Evolutionary conservation across 768 basidiomycete species (phyloP).

Genomic region (Psilocybe subaeruginosa): DNA sequence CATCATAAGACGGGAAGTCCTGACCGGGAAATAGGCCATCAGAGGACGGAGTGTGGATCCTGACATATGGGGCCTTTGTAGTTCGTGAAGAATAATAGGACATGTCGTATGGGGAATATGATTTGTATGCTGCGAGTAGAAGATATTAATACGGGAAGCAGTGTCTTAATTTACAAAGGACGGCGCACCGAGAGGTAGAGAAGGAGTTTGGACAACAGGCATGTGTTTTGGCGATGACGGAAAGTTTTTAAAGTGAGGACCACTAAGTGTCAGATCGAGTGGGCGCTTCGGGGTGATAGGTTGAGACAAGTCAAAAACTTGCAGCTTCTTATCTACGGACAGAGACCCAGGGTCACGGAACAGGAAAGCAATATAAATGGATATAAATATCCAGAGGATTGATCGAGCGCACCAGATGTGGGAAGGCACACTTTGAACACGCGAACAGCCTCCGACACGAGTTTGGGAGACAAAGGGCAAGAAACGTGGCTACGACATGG

Average conservation of each 20-base stretch:
- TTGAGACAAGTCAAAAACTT: constrained; percentile 17
- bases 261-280: constrained; percentile 11
- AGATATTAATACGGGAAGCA: constrained; percentile 16
- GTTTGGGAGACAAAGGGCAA: constrained; percentile 25
- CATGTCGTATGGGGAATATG: constrained; percentile 25
- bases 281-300: constrained; percentile 27
- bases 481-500: constrained; percentile 30
- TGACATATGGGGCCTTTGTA: constrained; percentile 22
- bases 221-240: constrained; percentile 16
- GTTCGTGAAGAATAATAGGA: constrained; percentile 17
- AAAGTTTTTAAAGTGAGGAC: constrained; percentile 12
- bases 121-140: constrained; percentile 15
- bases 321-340: constrained; percentile 34
- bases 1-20: constrained; percentile 19
- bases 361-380: constrained; percentile 25
- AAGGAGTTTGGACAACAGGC: constrained; percentile 23
- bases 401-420: constrained; percentile 38
- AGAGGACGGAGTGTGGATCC: constrained; percentile 23
- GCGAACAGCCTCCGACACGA: constrained; percentile 40
- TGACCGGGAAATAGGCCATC: constrained; percentile 18
- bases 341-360: constrained; percentile 31
- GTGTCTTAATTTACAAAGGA: constrained; percentile 22
- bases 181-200: constrained; percentile 22
- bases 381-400: constrained; percentile 21
- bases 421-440: constrained; percentile 26